Evolutionary conservation across 345 rosid genomes (phyloP).

Genomic region (Rhizophora mangle): DNA sequence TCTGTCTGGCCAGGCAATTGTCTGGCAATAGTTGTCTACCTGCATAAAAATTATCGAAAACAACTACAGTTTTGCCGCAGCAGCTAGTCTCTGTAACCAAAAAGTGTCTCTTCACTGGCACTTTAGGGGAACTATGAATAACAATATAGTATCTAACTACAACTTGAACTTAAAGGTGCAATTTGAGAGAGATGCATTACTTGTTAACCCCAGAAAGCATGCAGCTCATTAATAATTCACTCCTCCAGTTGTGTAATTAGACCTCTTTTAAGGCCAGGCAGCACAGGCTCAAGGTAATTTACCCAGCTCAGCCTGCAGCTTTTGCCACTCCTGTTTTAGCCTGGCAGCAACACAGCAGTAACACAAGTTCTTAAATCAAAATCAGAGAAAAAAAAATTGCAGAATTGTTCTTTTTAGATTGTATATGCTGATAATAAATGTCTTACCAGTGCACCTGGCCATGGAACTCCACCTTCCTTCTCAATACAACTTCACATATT

Average conservation of each 20-base stretch:
- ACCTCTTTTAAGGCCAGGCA: background rate
- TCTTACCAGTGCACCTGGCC: too few relatives aligned
- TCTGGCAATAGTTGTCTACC: background rate
- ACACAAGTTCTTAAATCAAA: too few relatives aligned
- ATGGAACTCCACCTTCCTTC: constrained; percentile 65
- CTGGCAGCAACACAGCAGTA: too few relatives aligned
- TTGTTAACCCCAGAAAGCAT: background rate
- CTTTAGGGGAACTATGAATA: too few relatives aligned
- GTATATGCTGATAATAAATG: too few relatives aligned
- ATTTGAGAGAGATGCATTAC: background rate
- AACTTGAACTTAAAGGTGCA: background rate
- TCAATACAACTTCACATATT: constrained; percentile 54
- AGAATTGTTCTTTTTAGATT: too few relatives aligned
- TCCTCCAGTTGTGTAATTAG: background rate
- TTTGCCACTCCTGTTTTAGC: background rate
- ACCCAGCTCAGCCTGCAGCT: background rate
- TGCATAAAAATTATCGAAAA: background rate
- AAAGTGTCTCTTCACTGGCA: too few relatives aligned
- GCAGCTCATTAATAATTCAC: background rate
- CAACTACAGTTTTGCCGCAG: background rate
- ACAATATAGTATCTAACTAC: too few relatives aligned
- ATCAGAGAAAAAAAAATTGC: too few relatives aligned
- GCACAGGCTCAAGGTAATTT: background rate
- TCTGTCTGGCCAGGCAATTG: background rate
- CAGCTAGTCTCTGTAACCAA: background rate